phyloP scores from a whole-genome alignment of 2,329 filamentous ascomycete species.

The Plenodomus lindquistii region DNA sequence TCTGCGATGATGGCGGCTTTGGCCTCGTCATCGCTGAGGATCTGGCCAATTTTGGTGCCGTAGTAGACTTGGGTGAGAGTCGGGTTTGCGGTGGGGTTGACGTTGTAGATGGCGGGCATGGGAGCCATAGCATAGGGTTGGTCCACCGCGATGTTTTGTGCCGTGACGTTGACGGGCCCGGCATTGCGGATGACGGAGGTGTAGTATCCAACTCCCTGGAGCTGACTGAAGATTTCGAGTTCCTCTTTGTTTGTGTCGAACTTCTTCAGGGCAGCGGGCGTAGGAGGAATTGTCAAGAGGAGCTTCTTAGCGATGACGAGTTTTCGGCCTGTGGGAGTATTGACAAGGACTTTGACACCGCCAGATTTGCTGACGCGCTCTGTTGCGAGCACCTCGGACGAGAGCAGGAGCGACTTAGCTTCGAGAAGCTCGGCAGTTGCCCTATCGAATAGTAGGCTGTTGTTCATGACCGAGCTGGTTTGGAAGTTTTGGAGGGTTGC shows the following conservation, averaged over 20 bases:
- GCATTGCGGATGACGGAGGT: conserved; percentile 45
- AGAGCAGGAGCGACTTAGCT: conserved; percentile 11
- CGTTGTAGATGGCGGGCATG: conserved; percentile 36
- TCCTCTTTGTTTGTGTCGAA: conserved; percentile 47
- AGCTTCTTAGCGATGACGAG: conserved; percentile 47
- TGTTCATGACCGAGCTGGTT: conserved; percentile 18
- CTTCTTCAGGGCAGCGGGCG: conserved; percentile 34
- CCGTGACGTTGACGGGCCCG: conserved; percentile 29
- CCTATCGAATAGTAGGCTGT: conserved; percentile 26
- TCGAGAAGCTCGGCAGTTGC: conserved; percentile 11
- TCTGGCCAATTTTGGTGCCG: conserved; percentile 9
- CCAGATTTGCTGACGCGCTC: conserved; percentile 7
- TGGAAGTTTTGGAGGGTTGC: conserved; percentile 8
- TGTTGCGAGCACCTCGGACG: conserved; percentile 34
- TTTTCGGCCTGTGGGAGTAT: conserved; percentile 17
- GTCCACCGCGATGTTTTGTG: conserved; percentile 31
- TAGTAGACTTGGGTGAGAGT: conserved; percentile 18
- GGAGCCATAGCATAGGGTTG: conserved; percentile 34
- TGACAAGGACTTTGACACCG: conserved; percentile 12
- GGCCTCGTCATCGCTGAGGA: conserved; percentile 17
- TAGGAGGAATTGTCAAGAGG: conserved; percentile 49
- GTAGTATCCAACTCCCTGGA: conserved; percentile 46
- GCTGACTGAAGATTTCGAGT: conserved; percentile 42
- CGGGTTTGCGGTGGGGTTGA: conserved; percentile 23
- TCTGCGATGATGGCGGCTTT: conserved; percentile 20